Base-by-base conservation (phyloP, 768 basidiomycete genomes). In the Leccinum pellstonianum region DNA sequence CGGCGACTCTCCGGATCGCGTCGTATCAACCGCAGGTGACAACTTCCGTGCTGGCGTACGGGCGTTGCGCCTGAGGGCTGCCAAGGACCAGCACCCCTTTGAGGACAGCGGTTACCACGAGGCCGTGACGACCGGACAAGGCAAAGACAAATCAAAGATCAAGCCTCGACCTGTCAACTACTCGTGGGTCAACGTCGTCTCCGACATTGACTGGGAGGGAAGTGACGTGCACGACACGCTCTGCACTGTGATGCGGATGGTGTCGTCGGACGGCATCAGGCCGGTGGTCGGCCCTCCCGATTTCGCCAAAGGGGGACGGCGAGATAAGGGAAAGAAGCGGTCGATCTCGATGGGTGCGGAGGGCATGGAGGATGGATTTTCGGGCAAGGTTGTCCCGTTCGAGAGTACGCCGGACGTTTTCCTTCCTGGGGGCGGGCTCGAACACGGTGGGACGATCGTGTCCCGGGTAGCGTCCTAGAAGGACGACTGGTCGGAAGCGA, bases 161-260 rank as follows among this genome's bases (percentile, higher is more conserved):
- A 65, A 75, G 69, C 68, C 72, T 46, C 75, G 77, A n/a, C 68
- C 72, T 58, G 85, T 91, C 29, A 86, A 85, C 51, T 93, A 93
- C 71, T 84, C 87, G 19, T 94, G 91, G 91, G 83, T 93, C n/a
- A 86, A 83, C 68, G 76, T 86, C 41, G 84, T 85, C 37, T 88
- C 89, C 61, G 92, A 93, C 68, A 84, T 93, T 31, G 92, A 93
- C 71, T 87, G 86, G 80, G 89, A 93, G 66, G 92, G 92, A 27
- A 81, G 85, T 58, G 87, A 91, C 70, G 81, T 93, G 55, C 77
- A 84, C 15, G 81, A 84, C 54, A 76, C 80, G 35, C 68, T 84
- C 3, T 76, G 68, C 19, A 75, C 76, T 7, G 73, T 82, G 47
- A 60, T 77, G 51, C 69, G 66, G 25, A 68, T 81, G 68, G 77